Conservation (phyloP, 2,329 filamentous ascomycete species). For the Ophiocordyceps camponoti-rufipedis region DNA sequence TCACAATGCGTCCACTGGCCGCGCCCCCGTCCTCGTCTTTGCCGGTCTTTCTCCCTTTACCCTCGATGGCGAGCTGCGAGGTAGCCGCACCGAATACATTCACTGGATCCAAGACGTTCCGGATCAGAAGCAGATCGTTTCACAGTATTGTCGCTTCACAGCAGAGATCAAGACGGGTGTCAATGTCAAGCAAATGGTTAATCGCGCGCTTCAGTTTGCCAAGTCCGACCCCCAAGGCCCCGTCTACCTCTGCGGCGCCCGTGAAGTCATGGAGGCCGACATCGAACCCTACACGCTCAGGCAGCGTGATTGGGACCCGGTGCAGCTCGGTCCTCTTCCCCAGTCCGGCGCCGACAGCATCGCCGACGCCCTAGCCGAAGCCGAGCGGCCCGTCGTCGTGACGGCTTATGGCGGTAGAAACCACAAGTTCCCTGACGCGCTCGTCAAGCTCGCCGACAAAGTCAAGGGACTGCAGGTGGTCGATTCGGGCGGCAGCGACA, state of each 20-base stretch:
- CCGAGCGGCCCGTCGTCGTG: constrained; percentile 48
- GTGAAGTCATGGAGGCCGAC: constrained; percentile 76
- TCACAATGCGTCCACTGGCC: constrained; percentile 60
- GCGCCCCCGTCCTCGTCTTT: constrained; percentile 60
- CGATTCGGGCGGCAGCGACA: constrained; percentile 61
- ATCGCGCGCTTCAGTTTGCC: constrained; percentile 68
- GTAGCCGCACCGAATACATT: constrained; percentile 66
- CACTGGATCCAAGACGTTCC: constrained; percentile 78
- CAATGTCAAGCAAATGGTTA: constrained; percentile 82
- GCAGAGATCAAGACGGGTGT: constrained; percentile 69
- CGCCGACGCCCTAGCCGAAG: constrained; percentile 41
- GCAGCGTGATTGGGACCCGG: constrained; percentile 51
- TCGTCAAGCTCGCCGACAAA: constrained; percentile 49
- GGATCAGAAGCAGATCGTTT: constrained; percentile 62
- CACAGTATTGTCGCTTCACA: constrained; percentile 71
- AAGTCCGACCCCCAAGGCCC: constrained; percentile 61
- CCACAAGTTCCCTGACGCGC: constrained; percentile 36
- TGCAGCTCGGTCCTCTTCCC: constrained; percentile 45
- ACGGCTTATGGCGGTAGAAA: constrained; percentile 58
- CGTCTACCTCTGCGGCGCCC: constrained; percentile 59
- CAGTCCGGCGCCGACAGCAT: constrained; percentile 36
- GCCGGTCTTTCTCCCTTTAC: constrained; percentile 64
- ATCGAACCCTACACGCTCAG: constrained; percentile 53
- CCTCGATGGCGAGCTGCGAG: constrained; percentile 57
- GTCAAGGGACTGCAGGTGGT: constrained; percentile 53